Percentiles rank a stretch among this genome's conserved stretches.
phyloP scores from a whole-genome alignment of 495 filamentous ascomycete species.

The Aeminium ludgeri region DNA sequence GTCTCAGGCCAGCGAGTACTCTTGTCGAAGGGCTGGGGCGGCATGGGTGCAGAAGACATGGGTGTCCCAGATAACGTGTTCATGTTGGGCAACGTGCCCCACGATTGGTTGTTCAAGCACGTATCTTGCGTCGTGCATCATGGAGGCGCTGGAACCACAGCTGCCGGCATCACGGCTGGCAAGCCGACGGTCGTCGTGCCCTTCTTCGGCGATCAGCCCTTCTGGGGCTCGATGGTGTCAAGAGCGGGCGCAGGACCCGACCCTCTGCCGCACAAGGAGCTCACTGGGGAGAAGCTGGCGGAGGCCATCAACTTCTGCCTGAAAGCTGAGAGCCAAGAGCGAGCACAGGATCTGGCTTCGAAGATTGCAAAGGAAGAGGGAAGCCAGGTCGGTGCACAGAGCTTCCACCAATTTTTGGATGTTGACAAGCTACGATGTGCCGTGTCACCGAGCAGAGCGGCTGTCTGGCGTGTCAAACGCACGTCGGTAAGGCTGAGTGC shows the following conservation, averaged over 20 bases:
- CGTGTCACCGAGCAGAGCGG: constrained; percentile 19
- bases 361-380: constrained; percentile 29
- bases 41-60: constrained; percentile 33
- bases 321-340: constrained; percentile 22
- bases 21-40: constrained; percentile 48
- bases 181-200: constrained; percentile 45
- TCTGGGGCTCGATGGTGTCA: constrained; percentile 42
- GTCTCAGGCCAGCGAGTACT: constrained; percentile 37
- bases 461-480: constrained; percentile 27
- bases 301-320: constrained; percentile 27
- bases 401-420: constrained; percentile 27
- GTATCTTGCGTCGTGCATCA: constrained; percentile 48
- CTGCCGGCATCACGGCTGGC: constrained; percentile 40
- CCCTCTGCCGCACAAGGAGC: constrained; percentile 29
- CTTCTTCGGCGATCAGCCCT: constrained; percentile 50
- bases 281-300: constrained; percentile 29
- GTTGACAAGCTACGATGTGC: constrained; percentile 25
- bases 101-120: constrained; percentile 50
- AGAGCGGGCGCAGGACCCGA: constrained; percentile 33
- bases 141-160: constrained; percentile 50
- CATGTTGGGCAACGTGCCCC: constrained; percentile 44
- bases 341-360: constrained; percentile 21
- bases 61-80: constrained; percentile 31
- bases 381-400: constrained; percentile 22
- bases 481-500: constrained; percentile 25